These are phyloP conservation scores for Hydnum rufescens DNA, from an alignment of 768 basidiomycete species.

Conservation along the genomic window DNA sequence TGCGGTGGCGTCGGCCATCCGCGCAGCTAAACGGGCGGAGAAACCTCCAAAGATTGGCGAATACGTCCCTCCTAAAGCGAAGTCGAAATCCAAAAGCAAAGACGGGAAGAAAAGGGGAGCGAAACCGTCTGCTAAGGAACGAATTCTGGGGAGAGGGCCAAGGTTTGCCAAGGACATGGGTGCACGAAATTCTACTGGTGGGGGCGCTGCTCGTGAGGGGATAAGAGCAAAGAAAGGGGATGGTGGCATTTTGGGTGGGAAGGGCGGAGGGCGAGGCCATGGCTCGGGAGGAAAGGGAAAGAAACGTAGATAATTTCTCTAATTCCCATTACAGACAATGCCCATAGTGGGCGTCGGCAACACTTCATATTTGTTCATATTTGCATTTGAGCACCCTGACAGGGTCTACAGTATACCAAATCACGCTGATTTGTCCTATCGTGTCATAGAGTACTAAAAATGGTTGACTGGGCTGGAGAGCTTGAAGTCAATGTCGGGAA, in stretches of 20 bases:
- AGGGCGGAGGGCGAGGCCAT: conserved; percentile 14
- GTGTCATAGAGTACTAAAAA: too few relatives aligned
- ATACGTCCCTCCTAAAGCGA: conserved; percentile 19
- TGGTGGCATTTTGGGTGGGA: conserved; percentile 26
- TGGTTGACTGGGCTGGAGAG: too few relatives aligned
- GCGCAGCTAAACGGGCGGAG: conserved; percentile 64
- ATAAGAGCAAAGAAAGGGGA: conserved; percentile 46
- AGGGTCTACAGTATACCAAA: too few relatives aligned
- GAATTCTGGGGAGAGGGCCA: neutral
- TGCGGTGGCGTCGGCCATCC: conserved; percentile 52
- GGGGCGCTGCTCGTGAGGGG: conserved; percentile 28
- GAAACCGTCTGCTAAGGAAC: neutral
- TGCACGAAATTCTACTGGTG: conserved; percentile 18
- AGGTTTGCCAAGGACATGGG: conserved; percentile 43
- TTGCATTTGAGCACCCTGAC: too few relatives aligned
- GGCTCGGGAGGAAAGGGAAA: neutral
- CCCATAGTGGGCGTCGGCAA: neutral
- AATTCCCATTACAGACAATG: too few relatives aligned
- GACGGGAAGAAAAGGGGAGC: conserved; percentile 14
- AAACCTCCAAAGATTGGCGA: conserved; percentile 59
- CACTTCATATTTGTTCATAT: neutral
- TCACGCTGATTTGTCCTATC: too few relatives aligned
- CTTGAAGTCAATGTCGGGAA: too few relatives aligned
- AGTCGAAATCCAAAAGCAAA: conserved; percentile 19
- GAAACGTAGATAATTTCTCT: neutral